phyloP scores from a whole-genome alignment of 352 stramenopile species.

The Elongisporangium anandrum region DNA sequence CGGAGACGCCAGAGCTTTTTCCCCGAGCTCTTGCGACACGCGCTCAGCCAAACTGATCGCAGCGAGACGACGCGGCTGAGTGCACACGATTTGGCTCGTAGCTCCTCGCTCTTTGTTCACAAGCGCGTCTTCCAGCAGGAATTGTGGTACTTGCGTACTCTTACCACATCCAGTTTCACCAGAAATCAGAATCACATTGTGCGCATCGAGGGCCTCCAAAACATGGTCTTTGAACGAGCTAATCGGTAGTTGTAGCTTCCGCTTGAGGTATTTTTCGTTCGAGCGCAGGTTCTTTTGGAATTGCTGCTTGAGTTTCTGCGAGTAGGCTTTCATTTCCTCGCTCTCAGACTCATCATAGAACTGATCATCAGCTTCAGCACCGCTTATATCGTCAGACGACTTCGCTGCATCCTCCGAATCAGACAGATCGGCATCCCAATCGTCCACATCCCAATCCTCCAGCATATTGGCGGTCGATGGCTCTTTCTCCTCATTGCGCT shows the following conservation, averaged over 20 bases:
- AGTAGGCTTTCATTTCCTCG: slow-evolving; percentile 7
- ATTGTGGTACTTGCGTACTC: slow-evolving; percentile 96
- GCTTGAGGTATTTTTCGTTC: slow-evolving; percentile 35
- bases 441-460: slow-evolving; percentile 59
- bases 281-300: slow-evolving; percentile 32
- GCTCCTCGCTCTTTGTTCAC: slow-evolving; percentile 46
- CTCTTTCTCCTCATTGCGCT: slow-evolving; percentile 5
- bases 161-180: slow-evolving; percentile 95
- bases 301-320: slow-evolving; percentile 30
- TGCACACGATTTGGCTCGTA: slow-evolving; percentile 93
- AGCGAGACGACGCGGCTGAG: slow-evolving; percentile 94
- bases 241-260: slow-evolving; percentile 75
- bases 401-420: slow-evolving; percentile 17
- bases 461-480: slow-evolving; percentile 9
- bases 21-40: slow-evolving; percentile 92
- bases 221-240: slow-evolving; percentile 74
- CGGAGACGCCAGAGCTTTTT: slow-evolving; percentile 49
- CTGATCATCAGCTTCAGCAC: background rate
- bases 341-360: background rate
- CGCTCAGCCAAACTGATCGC: slow-evolving; percentile 94
- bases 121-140: slow-evolving; percentile 91
- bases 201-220: slow-evolving; percentile 57
- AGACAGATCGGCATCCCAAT: slow-evolving; percentile 65
- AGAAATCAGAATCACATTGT: slow-evolving; percentile 93
- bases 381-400: slow-evolving; percentile 2